A percentile compares a stretch with the other conserved stretches of the same genome.
These are phyloP conservation scores for Aspergillus incahuasiensis DNA, from an alignment of 495 filamentous ascomycete species.

Conservation along the genomic window DNA sequence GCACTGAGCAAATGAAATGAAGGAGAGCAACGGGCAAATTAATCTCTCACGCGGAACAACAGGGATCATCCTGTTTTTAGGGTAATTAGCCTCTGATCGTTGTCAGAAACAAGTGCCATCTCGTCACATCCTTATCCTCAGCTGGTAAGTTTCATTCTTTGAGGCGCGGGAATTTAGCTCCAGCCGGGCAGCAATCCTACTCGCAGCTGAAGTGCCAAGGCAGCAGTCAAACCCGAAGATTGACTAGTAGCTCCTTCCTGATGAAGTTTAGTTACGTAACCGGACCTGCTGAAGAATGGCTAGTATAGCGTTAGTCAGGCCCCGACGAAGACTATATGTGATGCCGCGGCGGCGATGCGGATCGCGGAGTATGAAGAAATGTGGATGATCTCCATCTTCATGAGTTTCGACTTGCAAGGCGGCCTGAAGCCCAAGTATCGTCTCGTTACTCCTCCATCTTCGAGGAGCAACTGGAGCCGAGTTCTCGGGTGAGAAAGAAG, in stretches of 20 bases:
- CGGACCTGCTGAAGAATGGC: neutral
- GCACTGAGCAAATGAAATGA: neutral
- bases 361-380: neutral
- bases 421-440: neutral
- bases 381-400: neutral
- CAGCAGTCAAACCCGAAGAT: neutral
- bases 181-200: neutral
- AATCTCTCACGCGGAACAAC: neutral
- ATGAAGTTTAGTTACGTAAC: conserved; percentile 11
- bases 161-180: neutral
- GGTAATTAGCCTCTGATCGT: conserved; percentile 1
- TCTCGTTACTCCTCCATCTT: neutral
- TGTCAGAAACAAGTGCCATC: conserved; percentile 5
- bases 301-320: neutral
- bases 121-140: neutral
- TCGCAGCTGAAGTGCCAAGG: neutral
- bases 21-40: neutral
- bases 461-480: neutral
- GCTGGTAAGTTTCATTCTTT: neutral
- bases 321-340: neutral
- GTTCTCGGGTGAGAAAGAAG: neutral
- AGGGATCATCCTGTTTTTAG: conserved; percentile 2
- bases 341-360: neutral
- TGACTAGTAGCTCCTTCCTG: conserved; percentile 2
- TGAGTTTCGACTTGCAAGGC: neutral